These are phyloP conservation scores for Blepharisma stoltei DNA, from an alignment of 73 alveolate species.

Conservation along the genomic window DNA sequence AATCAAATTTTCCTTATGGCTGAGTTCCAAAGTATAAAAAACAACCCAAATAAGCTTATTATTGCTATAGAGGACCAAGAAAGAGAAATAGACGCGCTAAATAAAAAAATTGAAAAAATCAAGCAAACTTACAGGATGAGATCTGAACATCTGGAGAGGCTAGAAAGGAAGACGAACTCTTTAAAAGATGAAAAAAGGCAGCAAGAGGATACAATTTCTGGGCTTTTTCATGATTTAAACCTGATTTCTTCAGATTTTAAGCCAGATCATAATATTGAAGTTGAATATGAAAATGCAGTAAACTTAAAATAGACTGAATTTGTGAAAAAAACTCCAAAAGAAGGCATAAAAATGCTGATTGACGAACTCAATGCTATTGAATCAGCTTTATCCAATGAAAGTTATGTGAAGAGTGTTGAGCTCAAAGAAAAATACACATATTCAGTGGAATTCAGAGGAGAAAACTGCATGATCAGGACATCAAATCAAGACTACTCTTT, in stretches of 20 bases:
- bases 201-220: background rate
- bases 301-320: background rate
- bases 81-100: conserved; percentile 19
- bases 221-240: background rate
- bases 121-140: conserved; percentile 17
- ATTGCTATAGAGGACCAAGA: background rate
- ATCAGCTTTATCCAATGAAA: background rate
- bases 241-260: background rate
- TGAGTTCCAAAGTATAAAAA: no score
- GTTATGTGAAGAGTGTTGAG: background rate
- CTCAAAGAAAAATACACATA: background rate
- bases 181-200: conserved; percentile 1
- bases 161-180: background rate
- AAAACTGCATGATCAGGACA: background rate
- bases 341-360: background rate
- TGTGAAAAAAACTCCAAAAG: conserved; percentile 19
- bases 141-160: conserved; percentile 16
- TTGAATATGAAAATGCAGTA: conserved; percentile 8
- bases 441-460: background rate
- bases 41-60: no score
- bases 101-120: conserved; percentile 37
- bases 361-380: conserved; percentile 7
- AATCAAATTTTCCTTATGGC: no score
- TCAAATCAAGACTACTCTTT: conserved; percentile 1
- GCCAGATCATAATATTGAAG: background rate